phyloP scores from a whole-genome alignment of 2,329 filamentous ascomycete species.

The Coniosporium tulheliwenetii region DNA sequence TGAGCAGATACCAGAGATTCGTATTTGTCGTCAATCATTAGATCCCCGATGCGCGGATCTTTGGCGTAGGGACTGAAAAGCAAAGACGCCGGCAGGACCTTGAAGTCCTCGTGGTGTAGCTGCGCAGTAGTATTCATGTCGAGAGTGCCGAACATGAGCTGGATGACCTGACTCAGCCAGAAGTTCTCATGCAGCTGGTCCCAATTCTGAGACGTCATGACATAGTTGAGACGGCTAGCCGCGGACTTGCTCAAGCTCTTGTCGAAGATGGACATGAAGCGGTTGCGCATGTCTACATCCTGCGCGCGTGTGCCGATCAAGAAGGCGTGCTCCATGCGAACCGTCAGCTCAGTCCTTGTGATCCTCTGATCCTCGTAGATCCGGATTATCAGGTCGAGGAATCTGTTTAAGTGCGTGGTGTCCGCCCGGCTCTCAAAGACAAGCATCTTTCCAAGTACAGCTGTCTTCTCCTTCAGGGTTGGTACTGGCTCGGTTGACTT shows the following conservation, averaged over 20 bases:
- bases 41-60: slow-evolving; percentile 44
- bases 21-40: slow-evolving; percentile 69
- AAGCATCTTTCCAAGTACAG: slow-evolving; percentile 97
- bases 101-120: slow-evolving; percentile 73
- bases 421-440: slow-evolving; percentile 80
- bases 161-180: slow-evolving; percentile 91
- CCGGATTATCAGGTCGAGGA: slow-evolving; percentile 86
- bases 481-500: slow-evolving; percentile 88
- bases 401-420: slow-evolving; percentile 74
- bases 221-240: slow-evolving; percentile 74
- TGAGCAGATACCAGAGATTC: slow-evolving; percentile 67
- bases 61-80: slow-evolving; percentile 59
- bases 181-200: slow-evolving; percentile 88
- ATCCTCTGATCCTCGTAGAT: slow-evolving; percentile 98
- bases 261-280: slow-evolving; percentile 94
- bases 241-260: slow-evolving; percentile 86
- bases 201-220: slow-evolving; percentile 90
- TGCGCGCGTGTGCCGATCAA: slow-evolving; percentile 84
- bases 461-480: slow-evolving; percentile 96
- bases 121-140: slow-evolving; percentile 70
- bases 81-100: slow-evolving; percentile 55
- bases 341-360: slow-evolving; percentile 84
- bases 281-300: slow-evolving; percentile 91
- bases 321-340: slow-evolving; percentile 96
- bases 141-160: slow-evolving; percentile 78